These are phyloP conservation scores for Ottelia alismoides DNA, from an alignment of 106 monocot genomes.

Conservation along the genomic window DNA sequence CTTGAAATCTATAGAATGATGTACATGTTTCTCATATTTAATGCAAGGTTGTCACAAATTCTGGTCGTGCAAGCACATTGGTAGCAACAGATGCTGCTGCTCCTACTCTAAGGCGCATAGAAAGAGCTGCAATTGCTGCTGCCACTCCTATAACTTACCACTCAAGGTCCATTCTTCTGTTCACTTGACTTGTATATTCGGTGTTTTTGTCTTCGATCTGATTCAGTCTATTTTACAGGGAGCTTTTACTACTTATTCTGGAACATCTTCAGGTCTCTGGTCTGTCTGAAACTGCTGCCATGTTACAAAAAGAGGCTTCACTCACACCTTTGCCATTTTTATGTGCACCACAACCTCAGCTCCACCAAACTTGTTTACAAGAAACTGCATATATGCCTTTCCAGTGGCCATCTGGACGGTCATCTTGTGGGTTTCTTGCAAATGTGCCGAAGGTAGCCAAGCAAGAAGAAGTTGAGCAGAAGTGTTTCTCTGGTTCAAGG, in stretches of 20 bases:
- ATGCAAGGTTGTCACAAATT: slow-evolving; percentile 88
- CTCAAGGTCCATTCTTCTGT: slow-evolving; percentile 36
- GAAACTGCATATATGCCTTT: slow-evolving; percentile 29
- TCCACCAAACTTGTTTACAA: slow-evolving; percentile 41
- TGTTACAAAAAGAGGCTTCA: slow-evolving; percentile 75
- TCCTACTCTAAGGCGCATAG: slow-evolving; percentile 92
- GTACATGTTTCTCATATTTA: not conserved
- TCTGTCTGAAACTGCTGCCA: slow-evolving; percentile 49
- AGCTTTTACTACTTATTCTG: slow-evolving; percentile 83
- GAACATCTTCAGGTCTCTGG: slow-evolving; percentile 89
- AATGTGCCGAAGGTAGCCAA: slow-evolving; percentile 14
- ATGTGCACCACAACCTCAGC: slow-evolving; percentile 23
- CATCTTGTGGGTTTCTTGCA: slow-evolving; percentile 46
- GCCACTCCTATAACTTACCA: slow-evolving; percentile 95
- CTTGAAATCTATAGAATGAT: not conserved
- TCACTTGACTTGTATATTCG: not conserved
- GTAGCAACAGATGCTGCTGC: slow-evolving; percentile 98
- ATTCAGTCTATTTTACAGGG: slow-evolving; percentile 30
- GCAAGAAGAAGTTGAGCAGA: slow-evolving; percentile 37
- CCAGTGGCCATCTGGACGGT: slow-evolving; percentile 67
- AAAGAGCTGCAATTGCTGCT: slow-evolving; percentile 96
- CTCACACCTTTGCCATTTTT: slow-evolving; percentile 50
- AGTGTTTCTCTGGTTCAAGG: slow-evolving; percentile 21
- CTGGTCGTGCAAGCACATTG: slow-evolving; percentile 88
- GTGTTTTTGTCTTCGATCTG: not conserved